These are phyloP conservation scores for Brettanomyces bruxellensis DNA, from an alignment of 805 yeast species.

Conservation along the genomic window DNA sequence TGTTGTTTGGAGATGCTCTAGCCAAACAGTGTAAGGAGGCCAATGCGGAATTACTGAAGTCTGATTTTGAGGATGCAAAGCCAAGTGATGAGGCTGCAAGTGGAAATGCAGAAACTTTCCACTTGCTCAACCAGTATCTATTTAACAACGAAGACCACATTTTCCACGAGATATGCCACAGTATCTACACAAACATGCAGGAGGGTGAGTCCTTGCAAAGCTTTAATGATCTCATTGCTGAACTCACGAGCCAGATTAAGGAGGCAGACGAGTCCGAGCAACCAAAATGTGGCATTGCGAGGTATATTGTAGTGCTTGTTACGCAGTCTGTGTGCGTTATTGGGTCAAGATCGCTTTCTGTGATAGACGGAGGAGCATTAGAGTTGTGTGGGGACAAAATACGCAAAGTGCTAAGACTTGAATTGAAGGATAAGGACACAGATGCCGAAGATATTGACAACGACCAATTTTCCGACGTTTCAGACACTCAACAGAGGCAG, in stretches of 20 bases:
- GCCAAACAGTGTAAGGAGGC: conserved; percentile 7
- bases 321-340: conserved; percentile 69
- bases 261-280: conserved; percentile 10
- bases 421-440: conserved; percentile 7
- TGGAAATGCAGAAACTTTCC: conserved; percentile 22
- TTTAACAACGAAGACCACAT: conserved; percentile 27
- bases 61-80: conserved; percentile 8
- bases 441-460: conserved; percentile 9
- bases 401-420: conserved; percentile 17
- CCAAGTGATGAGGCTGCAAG: conserved; percentile 12
- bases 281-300: conserved; percentile 15
- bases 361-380: conserved; percentile 44
- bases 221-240: conserved; percentile 18
- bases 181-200: conserved; percentile 25
- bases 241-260: conserved; percentile 14
- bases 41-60: conserved; percentile 8
- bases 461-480: conserved; percentile 17
- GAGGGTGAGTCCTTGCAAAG: conserved; percentile 21
- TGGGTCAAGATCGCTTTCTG: conserved; percentile 84
- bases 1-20: conserved; percentile 24
- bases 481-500: conserved; percentile 25
- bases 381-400: conserved; percentile 23
- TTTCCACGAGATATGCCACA: conserved; percentile 23
- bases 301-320: conserved; percentile 49
- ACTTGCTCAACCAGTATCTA: conserved; percentile 24